Conservation (phyloP, 2,329 filamentous ascomycete genomes). For the Chrysoporthe cubensis region DNA sequence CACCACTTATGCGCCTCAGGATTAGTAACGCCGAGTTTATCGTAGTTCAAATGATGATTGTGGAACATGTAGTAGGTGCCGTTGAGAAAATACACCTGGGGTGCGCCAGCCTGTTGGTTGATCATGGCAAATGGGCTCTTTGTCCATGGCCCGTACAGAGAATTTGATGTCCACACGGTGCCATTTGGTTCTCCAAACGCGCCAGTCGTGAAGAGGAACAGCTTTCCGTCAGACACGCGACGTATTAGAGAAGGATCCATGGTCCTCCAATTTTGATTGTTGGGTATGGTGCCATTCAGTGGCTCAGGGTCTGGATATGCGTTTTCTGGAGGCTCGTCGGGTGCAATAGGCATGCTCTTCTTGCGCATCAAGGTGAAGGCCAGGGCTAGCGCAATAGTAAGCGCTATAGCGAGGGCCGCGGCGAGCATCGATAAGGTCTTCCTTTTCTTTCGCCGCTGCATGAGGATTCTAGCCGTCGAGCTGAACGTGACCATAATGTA, state of each 20-base stretch:
- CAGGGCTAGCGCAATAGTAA: background rate
- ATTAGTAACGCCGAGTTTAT: conserved; percentile 28
- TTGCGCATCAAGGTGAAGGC: background rate
- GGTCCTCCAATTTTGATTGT: conserved; percentile 32
- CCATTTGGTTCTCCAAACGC: conserved; percentile 24
- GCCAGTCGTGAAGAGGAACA: conserved; percentile 34
- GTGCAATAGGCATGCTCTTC: background rate
- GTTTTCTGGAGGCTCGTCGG: conserved; percentile 13
- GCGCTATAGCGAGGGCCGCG: background rate
- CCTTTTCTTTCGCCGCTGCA: background rate
- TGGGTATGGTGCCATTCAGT: conserved; percentile 32
- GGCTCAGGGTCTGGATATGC: conserved; percentile 30
- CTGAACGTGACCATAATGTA: background rate
- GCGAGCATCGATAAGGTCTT: background rate
- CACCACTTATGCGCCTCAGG: conserved; percentile 25
- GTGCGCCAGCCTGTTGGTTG: conserved; percentile 31
- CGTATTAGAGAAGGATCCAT: conserved; percentile 33
- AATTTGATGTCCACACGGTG: conserved; percentile 32
- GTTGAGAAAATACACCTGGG: conserved; percentile 31
- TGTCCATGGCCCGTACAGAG: conserved; percentile 33
- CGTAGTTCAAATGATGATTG: conserved; percentile 34
- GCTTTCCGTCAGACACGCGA: conserved; percentile 32
- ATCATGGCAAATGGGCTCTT: conserved; percentile 26
- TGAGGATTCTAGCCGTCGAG: background rate
- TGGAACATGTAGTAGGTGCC: conserved; percentile 34